These are phyloP conservation scores for Kalmusia sp. DNA, from an alignment of 2,329 filamentous ascomycete species.

Conservation along the genomic window DNA sequence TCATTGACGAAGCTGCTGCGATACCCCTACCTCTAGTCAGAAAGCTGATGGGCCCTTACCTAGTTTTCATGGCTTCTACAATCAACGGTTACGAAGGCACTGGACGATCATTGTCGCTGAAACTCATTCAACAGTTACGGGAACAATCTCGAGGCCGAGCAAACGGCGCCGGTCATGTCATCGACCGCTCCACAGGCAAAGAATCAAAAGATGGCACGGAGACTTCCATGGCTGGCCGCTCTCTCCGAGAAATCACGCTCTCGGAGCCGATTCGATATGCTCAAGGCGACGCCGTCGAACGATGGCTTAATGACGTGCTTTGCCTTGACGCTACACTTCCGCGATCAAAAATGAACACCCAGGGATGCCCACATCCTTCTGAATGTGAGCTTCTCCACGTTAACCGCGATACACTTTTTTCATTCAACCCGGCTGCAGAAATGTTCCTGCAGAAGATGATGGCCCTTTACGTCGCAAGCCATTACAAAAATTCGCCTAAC, in stretches of 20 bases:
- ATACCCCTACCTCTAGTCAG: slow-evolving; percentile 91
- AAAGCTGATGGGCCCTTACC: slow-evolving; percentile 94
- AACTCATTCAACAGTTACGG: slow-evolving; percentile 94
- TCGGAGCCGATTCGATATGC: slow-evolving; percentile 95
- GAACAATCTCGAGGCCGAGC: slow-evolving; percentile 80
- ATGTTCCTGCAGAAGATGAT: slow-evolving; percentile 99
- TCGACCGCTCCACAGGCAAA: slow-evolving; percentile 83
- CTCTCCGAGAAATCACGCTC: slow-evolving; percentile 89
- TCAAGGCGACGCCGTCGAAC: slow-evolving; percentile 88
- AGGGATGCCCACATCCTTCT: slow-evolving; percentile 87
- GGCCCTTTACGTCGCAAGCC: slow-evolving; percentile 92
- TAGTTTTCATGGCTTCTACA: slow-evolving; percentile 99
- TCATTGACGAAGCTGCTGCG: slow-evolving; percentile 97
- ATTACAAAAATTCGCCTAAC: slow-evolving; percentile 98
- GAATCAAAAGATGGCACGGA: slow-evolving; percentile 49
- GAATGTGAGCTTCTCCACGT: slow-evolving; percentile 92
- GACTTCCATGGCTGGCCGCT: slow-evolving; percentile 65
- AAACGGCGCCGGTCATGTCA: slow-evolving; percentile 65
- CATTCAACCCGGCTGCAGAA: slow-evolving; percentile 95
- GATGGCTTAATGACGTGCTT: slow-evolving; percentile 93
- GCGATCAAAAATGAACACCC: slow-evolving; percentile 72
- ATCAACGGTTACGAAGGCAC: slow-evolving; percentile 99
- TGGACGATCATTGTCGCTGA: slow-evolving; percentile 90
- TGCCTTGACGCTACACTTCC: slow-evolving; percentile 93
- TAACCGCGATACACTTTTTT: slow-evolving; percentile 97